phyloP scores from a whole-genome alignment of 768 basidiomycete species.

The Serendipita indica region DNA sequence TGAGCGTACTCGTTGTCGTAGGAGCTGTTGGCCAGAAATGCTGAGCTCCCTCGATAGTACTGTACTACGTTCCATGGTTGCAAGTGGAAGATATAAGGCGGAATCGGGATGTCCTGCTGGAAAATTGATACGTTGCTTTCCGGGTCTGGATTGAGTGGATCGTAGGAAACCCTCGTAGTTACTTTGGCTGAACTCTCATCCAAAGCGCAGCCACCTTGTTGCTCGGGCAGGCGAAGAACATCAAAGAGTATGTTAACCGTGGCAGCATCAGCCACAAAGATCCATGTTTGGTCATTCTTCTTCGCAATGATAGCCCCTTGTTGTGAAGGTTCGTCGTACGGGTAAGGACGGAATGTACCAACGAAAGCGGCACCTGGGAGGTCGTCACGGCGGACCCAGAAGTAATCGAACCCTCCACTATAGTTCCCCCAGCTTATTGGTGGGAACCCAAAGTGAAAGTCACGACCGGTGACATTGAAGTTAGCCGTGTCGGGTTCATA shows the following conservation, averaged over 20 bases:
- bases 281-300: background rate
- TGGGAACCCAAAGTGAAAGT: background rate
- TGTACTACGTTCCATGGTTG: slow-evolving; percentile 2
- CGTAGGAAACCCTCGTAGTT: background rate
- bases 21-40: background rate
- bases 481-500: background rate
- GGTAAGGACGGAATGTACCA: background rate
- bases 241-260: background rate
- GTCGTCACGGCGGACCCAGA: background rate
- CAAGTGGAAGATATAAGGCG: background rate
- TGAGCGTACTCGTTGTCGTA: slow-evolving; percentile 4
- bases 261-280: background rate
- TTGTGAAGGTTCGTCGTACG: background rate
- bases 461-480: background rate
- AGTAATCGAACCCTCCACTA: background rate
- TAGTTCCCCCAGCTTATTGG: background rate
- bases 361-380: background rate
- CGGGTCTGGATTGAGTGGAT: background rate
- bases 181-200: background rate
- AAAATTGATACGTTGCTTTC: background rate
- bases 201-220: background rate
- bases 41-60: background rate
- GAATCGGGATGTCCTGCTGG: background rate
- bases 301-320: background rate
- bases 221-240: background rate